Percentiles rank a stretch among this genome's conserved stretches.
These are phyloP conservation scores for Suillus variegatus DNA, from an alignment of 768 basidiomycete genomes.

Conservation along the genomic window DNA sequence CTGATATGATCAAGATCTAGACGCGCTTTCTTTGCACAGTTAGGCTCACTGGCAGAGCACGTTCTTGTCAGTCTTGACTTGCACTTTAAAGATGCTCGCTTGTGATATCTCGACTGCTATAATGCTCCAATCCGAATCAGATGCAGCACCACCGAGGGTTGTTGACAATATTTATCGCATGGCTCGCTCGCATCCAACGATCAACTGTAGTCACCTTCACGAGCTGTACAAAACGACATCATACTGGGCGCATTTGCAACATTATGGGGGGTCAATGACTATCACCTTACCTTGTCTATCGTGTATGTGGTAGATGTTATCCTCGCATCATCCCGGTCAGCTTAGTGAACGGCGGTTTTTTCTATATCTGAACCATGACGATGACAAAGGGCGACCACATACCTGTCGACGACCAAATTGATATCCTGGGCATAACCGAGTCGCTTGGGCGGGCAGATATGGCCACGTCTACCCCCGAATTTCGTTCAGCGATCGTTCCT, in stretches of 20 bases:
- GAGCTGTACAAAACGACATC: no score
- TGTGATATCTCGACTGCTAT: neutral
- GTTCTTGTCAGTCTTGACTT: neutral
- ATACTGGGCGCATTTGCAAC: neutral
- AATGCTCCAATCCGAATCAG: neutral
- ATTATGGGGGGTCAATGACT: neutral
- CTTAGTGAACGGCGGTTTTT: neutral
- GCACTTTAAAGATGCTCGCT: neutral
- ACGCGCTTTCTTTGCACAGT: neutral
- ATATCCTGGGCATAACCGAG: slow-evolving; percentile 17
- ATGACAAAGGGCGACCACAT: slow-evolving; percentile 28
- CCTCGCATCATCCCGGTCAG: no score
- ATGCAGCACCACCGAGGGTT: no score
- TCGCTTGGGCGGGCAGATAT: neutral
- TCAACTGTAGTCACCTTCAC: neutral
- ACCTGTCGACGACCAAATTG: slow-evolving; percentile 22
- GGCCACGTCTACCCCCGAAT: neutral
- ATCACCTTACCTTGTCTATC: slow-evolving; percentile 10
- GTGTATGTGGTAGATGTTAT: slow-evolving; percentile 8
- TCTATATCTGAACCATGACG: slow-evolving; percentile 22
- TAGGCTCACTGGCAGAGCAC: neutral
- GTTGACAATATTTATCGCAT: neutral
- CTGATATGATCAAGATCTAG: neutral
- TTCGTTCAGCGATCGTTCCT: neutral
- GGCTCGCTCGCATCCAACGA: neutral